Conservation (phyloP, 2,329 filamentous ascomycete species). For the Xylaria arbuscula region DNA sequence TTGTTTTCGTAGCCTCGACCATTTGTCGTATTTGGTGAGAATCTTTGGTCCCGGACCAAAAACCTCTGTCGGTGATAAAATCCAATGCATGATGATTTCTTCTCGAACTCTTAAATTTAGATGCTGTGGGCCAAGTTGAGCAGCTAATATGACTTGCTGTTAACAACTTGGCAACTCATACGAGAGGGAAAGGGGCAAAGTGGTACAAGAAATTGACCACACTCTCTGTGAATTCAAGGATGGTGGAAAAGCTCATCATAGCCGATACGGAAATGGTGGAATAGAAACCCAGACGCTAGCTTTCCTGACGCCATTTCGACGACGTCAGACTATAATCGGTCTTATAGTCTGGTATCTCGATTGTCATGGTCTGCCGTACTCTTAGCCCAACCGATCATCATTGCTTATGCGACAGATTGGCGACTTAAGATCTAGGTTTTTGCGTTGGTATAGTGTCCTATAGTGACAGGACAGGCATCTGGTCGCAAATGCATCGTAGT, state of each 20-base stretch:
- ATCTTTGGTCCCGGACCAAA: no score
- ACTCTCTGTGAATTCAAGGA: neutral
- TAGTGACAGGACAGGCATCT: neutral
- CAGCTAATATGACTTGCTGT: no score
- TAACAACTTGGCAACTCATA: no score
- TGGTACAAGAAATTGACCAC: no score
- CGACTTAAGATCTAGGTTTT: neutral
- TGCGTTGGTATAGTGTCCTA: neutral
- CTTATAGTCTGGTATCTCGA: neutral
- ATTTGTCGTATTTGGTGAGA: neutral
- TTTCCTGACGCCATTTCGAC: neutral
- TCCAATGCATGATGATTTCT: no score
- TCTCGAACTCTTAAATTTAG: no score
- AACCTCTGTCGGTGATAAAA: no score
- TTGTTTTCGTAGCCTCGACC: neutral
- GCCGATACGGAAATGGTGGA: neutral
- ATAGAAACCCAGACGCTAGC: neutral
- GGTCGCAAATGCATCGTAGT: no score
- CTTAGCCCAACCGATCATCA: neutral
- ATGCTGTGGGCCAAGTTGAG: no score
- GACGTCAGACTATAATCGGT: neutral
- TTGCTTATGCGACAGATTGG: neutral
- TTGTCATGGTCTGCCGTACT: neutral
- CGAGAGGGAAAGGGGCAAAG: neutral
- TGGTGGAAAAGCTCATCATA: neutral